Evolutionary conservation across 768 basidiomycete genomes (phyloP).

Genomic region (Trametes elegans): DNA sequence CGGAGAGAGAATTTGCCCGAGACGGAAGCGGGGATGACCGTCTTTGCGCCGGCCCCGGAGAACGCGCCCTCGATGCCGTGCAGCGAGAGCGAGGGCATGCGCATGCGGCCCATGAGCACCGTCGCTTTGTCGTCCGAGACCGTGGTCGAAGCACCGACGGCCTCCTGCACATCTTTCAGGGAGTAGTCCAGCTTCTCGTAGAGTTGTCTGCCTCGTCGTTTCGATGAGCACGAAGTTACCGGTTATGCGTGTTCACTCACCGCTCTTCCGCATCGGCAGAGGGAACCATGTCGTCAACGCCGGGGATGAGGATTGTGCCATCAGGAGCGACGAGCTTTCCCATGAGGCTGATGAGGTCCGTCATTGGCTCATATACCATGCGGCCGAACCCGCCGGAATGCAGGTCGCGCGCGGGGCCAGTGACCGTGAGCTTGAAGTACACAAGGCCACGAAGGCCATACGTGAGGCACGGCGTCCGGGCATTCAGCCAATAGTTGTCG

Average conservation of each 20-base stretch:
- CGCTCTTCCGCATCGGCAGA: constrained; percentile 73
- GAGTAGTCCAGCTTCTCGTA: constrained; percentile 77
- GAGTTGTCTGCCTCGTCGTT: constrained; percentile 43
- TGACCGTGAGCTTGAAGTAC: constrained; percentile 81
- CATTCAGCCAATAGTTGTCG: constrained; percentile 94
- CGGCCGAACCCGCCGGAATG: constrained; percentile 89
- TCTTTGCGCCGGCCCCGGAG: constrained; percentile 79
- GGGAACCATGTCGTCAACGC: constrained; percentile 82
- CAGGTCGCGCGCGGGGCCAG: constrained; percentile 83
- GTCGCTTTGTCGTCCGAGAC: constrained; percentile 73
- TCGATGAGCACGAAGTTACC: not conserved
- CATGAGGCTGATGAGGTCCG: constrained; percentile 82
- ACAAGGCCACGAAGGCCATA: constrained; percentile 87
- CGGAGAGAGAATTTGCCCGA: constrained; percentile 94
- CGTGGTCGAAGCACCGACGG: constrained; percentile 74
- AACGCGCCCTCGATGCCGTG: constrained; percentile 98
- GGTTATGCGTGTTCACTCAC: constrained; percentile 41
- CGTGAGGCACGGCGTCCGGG: constrained; percentile 75
- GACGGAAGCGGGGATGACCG: constrained; percentile 90
- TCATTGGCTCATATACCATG: constrained; percentile 90
- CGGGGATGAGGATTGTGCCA: constrained; percentile 87
- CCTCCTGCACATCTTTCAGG: constrained; percentile 67
- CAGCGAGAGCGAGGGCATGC: constrained; percentile 81
- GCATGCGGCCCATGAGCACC: constrained; percentile 93
- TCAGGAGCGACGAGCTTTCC: constrained; percentile 75